These are phyloP conservation scores for Hanseniaspora lachancei DNA, from an alignment of 805 yeast genomes.

Conservation along the genomic window DNA sequence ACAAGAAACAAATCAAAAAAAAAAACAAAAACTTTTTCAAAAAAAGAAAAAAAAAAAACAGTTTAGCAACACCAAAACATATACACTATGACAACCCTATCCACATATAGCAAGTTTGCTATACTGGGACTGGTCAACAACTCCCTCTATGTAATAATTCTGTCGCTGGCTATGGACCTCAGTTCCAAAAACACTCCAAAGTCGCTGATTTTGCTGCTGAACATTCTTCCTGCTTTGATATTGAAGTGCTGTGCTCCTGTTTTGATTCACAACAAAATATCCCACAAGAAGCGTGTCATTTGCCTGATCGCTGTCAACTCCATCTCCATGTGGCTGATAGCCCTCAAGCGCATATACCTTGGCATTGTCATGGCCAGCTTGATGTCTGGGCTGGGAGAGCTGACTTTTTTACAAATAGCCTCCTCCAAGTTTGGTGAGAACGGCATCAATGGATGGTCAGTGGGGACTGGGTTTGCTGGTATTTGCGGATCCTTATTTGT, in stretches of 20 bases:
- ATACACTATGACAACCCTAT: not conserved
- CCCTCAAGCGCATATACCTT: slow-evolving; percentile 46
- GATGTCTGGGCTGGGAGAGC: slow-evolving; percentile 83
- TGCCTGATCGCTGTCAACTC: slow-evolving; percentile 45
- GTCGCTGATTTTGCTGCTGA: slow-evolving; percentile 72
- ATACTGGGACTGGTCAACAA: slow-evolving; percentile 78
- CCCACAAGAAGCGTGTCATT: slow-evolving; percentile 44
- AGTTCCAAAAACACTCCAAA: slow-evolving; percentile 78
- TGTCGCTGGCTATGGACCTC: slow-evolving; percentile 83
- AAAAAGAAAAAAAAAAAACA: not conserved
- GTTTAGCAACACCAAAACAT: not conserved
- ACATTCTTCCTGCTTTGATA: slow-evolving; percentile 68
- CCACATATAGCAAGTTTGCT: slow-evolving; percentile 49
- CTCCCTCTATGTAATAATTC: slow-evolving; percentile 76
- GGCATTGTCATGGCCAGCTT: slow-evolving; percentile 72
- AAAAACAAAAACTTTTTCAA: too few relatives aligned
- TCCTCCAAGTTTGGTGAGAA: slow-evolving; percentile 46
- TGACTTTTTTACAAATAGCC: slow-evolving; percentile 75
- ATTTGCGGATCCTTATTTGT: slow-evolving; percentile 64
- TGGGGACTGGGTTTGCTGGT: slow-evolving; percentile 97
- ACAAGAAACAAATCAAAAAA: too few relatives aligned
- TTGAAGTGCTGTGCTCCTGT: slow-evolving; percentile 69
- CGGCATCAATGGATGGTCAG: slow-evolving; percentile 76
- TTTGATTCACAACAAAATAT: slow-evolving; percentile 45
- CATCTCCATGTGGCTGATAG: slow-evolving; percentile 59